Evolutionary conservation across 768 basidiomycete species (phyloP).

Genomic region (Hygrophorus russula): DNA sequence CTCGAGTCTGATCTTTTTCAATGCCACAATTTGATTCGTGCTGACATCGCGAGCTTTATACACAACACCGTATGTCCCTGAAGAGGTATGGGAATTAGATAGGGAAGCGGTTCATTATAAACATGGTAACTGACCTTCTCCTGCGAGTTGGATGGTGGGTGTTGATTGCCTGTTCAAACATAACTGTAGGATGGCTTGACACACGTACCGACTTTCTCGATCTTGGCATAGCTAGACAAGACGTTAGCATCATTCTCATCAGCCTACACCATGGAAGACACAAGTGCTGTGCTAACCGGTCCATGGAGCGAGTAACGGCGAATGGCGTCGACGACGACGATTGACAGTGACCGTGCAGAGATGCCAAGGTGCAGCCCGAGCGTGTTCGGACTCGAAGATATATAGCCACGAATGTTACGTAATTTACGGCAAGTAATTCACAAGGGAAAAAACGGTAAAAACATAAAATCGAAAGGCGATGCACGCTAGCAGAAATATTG

Average conservation of each 20-base stretch:
- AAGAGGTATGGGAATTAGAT: slow-evolving; percentile 9
- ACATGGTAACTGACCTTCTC: slow-evolving; percentile 47
- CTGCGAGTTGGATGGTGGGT: slow-evolving; percentile 16
- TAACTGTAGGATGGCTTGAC: neutral
- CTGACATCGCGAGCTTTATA: slow-evolving; percentile 88
- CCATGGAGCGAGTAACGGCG: neutral
- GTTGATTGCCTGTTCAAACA: neutral
- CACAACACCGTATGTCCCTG: slow-evolving; percentile 97
- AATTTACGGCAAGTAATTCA: too few relatives aligned
- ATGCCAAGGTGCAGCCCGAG: neutral
- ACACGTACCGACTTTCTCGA: slow-evolving; percentile 85
- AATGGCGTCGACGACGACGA: neutral
- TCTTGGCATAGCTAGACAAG: slow-evolving; percentile 75
- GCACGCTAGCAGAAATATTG: too few relatives aligned
- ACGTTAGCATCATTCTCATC: slow-evolving; percentile 1
- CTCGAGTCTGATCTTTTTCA: slow-evolving; percentile 98
- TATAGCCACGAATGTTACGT: too few relatives aligned
- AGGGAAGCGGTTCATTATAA: slow-evolving; percentile 5
- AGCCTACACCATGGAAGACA: neutral
- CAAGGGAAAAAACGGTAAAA: too few relatives aligned
- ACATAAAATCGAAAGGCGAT: too few relatives aligned
- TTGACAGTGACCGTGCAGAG: neutral
- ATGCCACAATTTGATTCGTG: slow-evolving; percentile 78
- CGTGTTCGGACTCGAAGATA: neutral
- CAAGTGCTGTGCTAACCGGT: slow-evolving; percentile 4